Percentiles rank a stretch among this genome's conserved stretches.
Evolutionary conservation across 2,329 filamentous ascomycete species (phyloP).

Genomic region (Calcarisporium arbuscula): DNA sequence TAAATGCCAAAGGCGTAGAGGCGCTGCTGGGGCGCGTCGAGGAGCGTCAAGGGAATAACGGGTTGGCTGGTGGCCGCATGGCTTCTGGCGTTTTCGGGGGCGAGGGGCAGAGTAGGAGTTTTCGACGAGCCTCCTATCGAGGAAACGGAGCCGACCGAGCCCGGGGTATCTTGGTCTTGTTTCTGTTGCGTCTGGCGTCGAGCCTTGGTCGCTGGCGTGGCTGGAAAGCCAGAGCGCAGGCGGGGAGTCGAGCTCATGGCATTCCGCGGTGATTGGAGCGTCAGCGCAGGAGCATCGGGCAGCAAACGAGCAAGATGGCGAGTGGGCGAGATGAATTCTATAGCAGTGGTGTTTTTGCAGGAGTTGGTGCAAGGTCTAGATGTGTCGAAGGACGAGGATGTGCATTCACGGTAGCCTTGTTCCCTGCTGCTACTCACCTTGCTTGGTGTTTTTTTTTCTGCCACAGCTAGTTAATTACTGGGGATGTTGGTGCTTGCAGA

Average conservation of each 20-base stretch:
- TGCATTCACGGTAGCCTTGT: too few species aligned
- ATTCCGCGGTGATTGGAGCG: constrained; percentile 38
- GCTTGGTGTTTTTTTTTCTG: too few species aligned
- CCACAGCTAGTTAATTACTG: too few species aligned
- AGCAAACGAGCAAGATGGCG: too few species aligned
- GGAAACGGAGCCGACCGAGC: constrained; percentile 22
- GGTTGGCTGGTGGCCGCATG: constrained; percentile 40
- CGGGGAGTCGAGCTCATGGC: constrained; percentile 80
- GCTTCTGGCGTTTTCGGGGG: constrained; percentile 34
- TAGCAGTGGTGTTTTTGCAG: not conserved
- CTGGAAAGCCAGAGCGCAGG: constrained; percentile 74
- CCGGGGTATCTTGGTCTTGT: constrained; percentile 25
- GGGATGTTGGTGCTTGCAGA: too few species aligned
- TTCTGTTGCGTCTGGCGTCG: constrained; percentile 19
- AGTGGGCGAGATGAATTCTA: too few species aligned
- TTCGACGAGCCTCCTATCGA: constrained; percentile 21
- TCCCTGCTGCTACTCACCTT: too few species aligned
- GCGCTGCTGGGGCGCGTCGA: constrained; percentile 88
- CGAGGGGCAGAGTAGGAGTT: constrained; percentile 36
- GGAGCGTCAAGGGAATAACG: constrained; percentile 70
- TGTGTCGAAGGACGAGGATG: too few species aligned
- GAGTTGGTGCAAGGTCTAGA: not conserved
- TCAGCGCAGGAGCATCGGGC: constrained; percentile 14
- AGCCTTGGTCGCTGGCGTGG: constrained; percentile 56
- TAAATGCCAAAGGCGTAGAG: constrained; percentile 83